These are phyloP conservation scores for Pyrenophora graminea DNA, from an alignment of 2,329 filamentous ascomycete genomes.

Conservation along the genomic window DNA sequence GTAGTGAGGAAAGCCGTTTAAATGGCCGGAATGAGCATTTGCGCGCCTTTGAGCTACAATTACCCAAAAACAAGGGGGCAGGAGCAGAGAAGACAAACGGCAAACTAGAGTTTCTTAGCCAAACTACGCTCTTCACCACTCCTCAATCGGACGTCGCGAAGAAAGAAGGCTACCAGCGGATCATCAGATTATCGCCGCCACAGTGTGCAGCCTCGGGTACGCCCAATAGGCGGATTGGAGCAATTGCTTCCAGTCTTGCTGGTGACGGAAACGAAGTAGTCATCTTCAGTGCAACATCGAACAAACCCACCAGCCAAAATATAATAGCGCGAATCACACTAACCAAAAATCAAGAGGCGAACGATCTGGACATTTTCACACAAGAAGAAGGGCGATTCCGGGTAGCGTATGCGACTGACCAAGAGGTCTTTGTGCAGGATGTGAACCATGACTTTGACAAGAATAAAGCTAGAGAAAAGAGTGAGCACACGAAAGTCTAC, in stretches of 20 bases:
- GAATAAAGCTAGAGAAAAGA: slow-evolving; percentile 44
- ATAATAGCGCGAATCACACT: slow-evolving; percentile 60
- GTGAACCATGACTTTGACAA: slow-evolving; percentile 56
- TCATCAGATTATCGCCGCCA: slow-evolving; percentile 62
- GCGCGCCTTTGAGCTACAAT: slow-evolving; percentile 70
- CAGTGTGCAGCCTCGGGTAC: slow-evolving; percentile 50
- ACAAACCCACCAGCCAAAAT: slow-evolving; percentile 53
- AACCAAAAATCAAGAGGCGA: slow-evolving; percentile 60
- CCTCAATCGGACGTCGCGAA: slow-evolving; percentile 46
- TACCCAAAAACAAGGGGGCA: slow-evolving; percentile 52
- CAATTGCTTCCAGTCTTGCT: slow-evolving; percentile 76
- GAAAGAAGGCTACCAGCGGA: slow-evolving; percentile 63
- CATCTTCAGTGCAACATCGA: slow-evolving; percentile 70
- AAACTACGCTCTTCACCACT: slow-evolving; percentile 56
- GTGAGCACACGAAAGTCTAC: slow-evolving; percentile 36
- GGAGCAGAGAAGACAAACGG: slow-evolving; percentile 33
- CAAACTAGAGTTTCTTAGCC: slow-evolving; percentile 54
- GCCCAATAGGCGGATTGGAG: slow-evolving; percentile 69
- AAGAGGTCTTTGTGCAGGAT: slow-evolving; percentile 71
- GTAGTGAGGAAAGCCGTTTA: slow-evolving; percentile 70
- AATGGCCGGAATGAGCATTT: slow-evolving; percentile 84
- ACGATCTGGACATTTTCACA: slow-evolving; percentile 72
- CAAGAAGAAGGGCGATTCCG: slow-evolving; percentile 66
- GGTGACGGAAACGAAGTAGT: slow-evolving; percentile 74
- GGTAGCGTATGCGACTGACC: slow-evolving; percentile 77